phyloP scores from a whole-genome alignment of 148 eudicot genomes.

The Amaranthus cruentus region DNA sequence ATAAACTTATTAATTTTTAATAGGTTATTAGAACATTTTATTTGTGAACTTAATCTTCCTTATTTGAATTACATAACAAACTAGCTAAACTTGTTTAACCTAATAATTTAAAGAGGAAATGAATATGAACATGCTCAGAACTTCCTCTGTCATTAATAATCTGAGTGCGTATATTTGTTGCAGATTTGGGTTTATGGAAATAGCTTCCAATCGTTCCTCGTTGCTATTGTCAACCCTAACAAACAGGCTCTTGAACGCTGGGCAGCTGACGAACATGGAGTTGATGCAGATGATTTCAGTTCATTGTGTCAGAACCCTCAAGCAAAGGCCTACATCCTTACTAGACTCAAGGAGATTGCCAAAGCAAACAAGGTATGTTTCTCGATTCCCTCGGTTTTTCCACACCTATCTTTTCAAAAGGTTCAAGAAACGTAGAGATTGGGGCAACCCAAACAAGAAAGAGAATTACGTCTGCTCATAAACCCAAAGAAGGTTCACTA shows the following conservation, averaged over 20 bases:
- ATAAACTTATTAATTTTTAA: too few relatives aligned
- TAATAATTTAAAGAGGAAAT: too few relatives aligned
- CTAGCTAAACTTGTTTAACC: too few relatives aligned
- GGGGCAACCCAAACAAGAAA: too few relatives aligned
- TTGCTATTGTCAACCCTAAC: conserved; percentile 76
- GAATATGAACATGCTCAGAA: too few relatives aligned
- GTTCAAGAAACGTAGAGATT: too few relatives aligned
- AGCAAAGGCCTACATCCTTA: conserved; percentile 57
- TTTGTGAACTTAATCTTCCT: too few relatives aligned
- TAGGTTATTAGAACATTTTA: too few relatives aligned
- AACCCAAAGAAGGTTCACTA: too few relatives aligned
- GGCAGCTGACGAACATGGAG: conserved; percentile 52
- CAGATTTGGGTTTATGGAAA: conserved; percentile 94
- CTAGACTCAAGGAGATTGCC: conserved; percentile 51
- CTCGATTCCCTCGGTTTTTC: background rate
- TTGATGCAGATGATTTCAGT: conserved; percentile 44
- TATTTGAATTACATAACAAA: too few relatives aligned
- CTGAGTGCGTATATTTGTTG: conserved; percentile 5
- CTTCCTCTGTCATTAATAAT: background rate
- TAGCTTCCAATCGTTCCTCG: conserved; percentile 82
- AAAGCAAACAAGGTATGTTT: conserved; percentile 68
- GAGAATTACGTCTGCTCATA: too few relatives aligned
- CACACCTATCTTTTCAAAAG: background rate
- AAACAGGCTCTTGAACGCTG: conserved; percentile 56
- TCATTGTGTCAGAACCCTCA: conserved; percentile 54